Evolutionary conservation across 2,329 filamentous ascomycete species (phyloP).

Genomic region (Penicillium sp.): DNA sequence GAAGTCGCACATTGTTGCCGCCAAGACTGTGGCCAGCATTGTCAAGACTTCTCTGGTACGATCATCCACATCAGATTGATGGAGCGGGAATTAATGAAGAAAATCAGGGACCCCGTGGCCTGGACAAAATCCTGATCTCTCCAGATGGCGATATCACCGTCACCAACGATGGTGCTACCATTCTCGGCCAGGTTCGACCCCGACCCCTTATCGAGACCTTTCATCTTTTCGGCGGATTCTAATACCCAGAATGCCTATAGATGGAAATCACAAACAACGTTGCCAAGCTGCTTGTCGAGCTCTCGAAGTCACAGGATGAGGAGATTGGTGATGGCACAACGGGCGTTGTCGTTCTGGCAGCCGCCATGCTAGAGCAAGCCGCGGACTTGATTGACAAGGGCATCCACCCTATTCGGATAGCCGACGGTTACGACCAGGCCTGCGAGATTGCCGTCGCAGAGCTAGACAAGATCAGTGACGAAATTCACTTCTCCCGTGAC

Average conservation of each 20-base stretch:
- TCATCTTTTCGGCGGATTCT: conserved; percentile 11
- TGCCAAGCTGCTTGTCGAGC: conserved; percentile 92
- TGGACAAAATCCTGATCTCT: conserved; percentile 99
- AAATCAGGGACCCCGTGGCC: conserved; percentile 77
- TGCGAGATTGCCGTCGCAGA: conserved; percentile 95
- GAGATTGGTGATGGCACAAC: conserved; percentile 99
- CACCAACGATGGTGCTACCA: conserved; percentile 98
- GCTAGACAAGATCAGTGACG: conserved; percentile 90
- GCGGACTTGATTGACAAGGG: conserved; percentile 99
- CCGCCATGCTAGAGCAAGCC: conserved; percentile 92
- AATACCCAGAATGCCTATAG: conserved; percentile 47
- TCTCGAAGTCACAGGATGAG: conserved; percentile 98
- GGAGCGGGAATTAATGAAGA: conserved; percentile 12
- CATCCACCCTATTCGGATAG: conserved; percentile 98
- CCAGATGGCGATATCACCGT: conserved; percentile 98
- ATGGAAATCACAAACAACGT: conserved; percentile 99
- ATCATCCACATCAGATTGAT: not conserved
- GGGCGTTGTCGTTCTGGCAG: conserved; percentile 93
- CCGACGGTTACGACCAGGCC: conserved; percentile 95
- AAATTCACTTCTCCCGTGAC: conserved; percentile 80
- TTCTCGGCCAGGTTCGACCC: conserved; percentile 70
- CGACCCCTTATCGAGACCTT: conserved; percentile 10
- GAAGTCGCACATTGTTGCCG: conserved; percentile 97
- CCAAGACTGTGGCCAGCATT: conserved; percentile 93
- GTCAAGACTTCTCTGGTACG: conserved; percentile 88